Evolutionary conservation across 202 grass and related monocot species (phyloP).

Genomic region (Saccharum hybrid): DNA sequence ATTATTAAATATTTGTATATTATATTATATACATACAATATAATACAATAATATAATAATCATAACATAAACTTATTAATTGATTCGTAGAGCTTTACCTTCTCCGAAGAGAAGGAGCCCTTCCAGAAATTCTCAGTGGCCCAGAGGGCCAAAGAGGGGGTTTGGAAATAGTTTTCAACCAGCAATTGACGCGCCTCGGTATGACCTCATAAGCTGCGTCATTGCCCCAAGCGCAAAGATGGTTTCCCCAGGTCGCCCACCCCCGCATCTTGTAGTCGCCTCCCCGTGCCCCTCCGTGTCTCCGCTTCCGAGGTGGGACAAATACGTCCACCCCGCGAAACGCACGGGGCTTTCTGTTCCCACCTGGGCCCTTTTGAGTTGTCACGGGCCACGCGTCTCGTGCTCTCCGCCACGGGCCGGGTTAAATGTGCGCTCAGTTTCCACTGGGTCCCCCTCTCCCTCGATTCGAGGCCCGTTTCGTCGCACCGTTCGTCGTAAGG

Average conservation of each 20-base stretch:
- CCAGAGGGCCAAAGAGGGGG: slow-evolving; percentile 59
- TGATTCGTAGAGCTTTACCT: slow-evolving; percentile 44
- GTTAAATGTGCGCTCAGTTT: neutral
- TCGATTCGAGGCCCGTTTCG: neutral
- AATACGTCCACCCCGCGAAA: neutral
- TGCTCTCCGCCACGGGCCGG: neutral
- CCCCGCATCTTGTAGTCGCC: neutral
- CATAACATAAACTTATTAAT: too few species aligned
- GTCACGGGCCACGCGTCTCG: neutral
- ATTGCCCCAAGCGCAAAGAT: slow-evolving; percentile 93
- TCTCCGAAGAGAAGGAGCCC: slow-evolving; percentile 37
- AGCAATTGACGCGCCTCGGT: neutral
- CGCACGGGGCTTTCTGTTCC: neutral
- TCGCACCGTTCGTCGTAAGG: too few species aligned
- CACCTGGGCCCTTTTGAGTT: neutral
- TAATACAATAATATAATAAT: too few species aligned
- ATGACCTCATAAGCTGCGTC: slow-evolving; percentile 82
- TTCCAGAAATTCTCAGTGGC: slow-evolving; percentile 80
- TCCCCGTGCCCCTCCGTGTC: fast-evolving
- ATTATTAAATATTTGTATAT: too few species aligned
- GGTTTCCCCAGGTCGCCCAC: fast-evolving
- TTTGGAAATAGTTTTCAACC: slow-evolving; percentile 46
- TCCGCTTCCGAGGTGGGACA: slow-evolving; percentile 22
- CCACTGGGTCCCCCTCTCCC: too few species aligned
- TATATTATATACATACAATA: too few species aligned